A percentile compares a stretch with the other conserved stretches of the same genome.
These are phyloP conservation scores for Neopestalotiopsis rosae DNA, from an alignment of 2,329 filamentous ascomycete genomes.

Conservation along the genomic window DNA sequence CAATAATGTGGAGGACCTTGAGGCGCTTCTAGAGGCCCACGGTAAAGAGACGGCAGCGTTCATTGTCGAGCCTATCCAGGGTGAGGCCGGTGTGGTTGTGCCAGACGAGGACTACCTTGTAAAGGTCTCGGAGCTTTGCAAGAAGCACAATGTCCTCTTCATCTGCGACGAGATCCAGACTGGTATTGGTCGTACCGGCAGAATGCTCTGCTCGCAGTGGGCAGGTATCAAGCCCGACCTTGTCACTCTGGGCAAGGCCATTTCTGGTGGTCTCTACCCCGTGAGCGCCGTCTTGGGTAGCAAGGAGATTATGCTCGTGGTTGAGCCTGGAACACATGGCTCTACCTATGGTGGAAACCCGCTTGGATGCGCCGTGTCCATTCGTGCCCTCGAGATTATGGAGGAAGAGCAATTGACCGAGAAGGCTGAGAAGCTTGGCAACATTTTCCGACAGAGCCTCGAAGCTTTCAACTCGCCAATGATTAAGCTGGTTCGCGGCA, in stretches of 20 bases:
- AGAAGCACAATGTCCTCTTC: slow-evolving; percentile 92
- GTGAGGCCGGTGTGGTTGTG: slow-evolving; percentile 95
- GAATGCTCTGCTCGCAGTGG: slow-evolving; percentile 94
- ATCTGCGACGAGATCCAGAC: slow-evolving; percentile 99
- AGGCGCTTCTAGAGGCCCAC: slow-evolving; percentile 78
- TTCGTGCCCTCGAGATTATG: slow-evolving; percentile 91
- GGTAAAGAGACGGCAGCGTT: slow-evolving; percentile 89
- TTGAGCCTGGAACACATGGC: slow-evolving; percentile 96
- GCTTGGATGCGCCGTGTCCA: slow-evolving; percentile 91
- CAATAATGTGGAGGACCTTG: slow-evolving; percentile 83
- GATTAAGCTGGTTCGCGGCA: slow-evolving; percentile 84
- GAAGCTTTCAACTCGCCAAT: slow-evolving; percentile 77
- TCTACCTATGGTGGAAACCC: slow-evolving; percentile 99
- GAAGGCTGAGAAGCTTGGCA: slow-evolving; percentile 79
- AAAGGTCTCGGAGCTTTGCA: slow-evolving; percentile 83
- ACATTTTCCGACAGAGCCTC: slow-evolving; percentile 82
- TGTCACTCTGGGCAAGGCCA: slow-evolving; percentile 94
- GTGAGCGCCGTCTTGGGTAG: slow-evolving; percentile 89
- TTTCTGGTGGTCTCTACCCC: slow-evolving; percentile 99
- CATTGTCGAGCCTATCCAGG: slow-evolving; percentile 95
- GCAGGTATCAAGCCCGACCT: slow-evolving; percentile 93
- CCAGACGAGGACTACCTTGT: slow-evolving; percentile 87
- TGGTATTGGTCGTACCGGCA: slow-evolving; percentile 92
- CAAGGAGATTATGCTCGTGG: slow-evolving; percentile 91
- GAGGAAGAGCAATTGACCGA: slow-evolving; percentile 89